A percentile compares a stretch with the other conserved stretches of the same genome.
phyloP scores from a whole-genome alignment of 345 rosid genomes.

The Rhizophora apiculata region DNA sequence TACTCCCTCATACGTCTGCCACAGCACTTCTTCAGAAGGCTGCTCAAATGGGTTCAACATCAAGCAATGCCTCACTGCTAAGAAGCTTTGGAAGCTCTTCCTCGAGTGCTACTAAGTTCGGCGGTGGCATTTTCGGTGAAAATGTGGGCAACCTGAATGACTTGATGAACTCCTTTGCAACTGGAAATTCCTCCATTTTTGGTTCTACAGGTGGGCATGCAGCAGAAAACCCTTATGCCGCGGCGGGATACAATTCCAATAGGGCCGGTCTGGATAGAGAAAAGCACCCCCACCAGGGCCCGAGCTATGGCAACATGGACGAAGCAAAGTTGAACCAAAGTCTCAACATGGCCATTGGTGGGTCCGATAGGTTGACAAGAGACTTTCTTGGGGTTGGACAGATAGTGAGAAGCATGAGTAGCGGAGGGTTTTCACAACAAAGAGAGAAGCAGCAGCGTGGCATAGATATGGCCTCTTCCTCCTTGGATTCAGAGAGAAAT shows the following conservation, averaged over 20 bases:
- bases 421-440: constrained; percentile 23
- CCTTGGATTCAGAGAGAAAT: constrained; percentile 30
- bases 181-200: constrained; percentile 40
- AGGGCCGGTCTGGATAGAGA: constrained; percentile 7
- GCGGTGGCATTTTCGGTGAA: constrained; percentile 44
- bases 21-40: constrained; percentile 84
- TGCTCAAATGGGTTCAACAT: constrained; percentile 69
- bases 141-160: constrained; percentile 57
- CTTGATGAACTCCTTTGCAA: constrained; percentile 52
- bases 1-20: constrained; percentile 61
- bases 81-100: constrained; percentile 50
- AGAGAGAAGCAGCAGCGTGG: constrained; percentile 22
- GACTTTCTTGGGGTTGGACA: constrained; percentile 84
- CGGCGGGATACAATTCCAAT: constrained; percentile 9
- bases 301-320: constrained; percentile 12
- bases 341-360: constrained; percentile 35
- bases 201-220: constrained; percentile 20
- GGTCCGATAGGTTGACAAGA: constrained; percentile 60
- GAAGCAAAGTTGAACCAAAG: constrained; percentile 29
- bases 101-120: constrained; percentile 28
- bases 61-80: constrained; percentile 49
- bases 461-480: constrained; percentile 10
- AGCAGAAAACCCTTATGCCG: constrained; percentile 17
- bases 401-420: constrained; percentile 38
- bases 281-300: constrained; percentile 7